Base-by-base conservation (phyloP, 352 stramenopile genomes). In the Globisporangium nodosum region DNA sequence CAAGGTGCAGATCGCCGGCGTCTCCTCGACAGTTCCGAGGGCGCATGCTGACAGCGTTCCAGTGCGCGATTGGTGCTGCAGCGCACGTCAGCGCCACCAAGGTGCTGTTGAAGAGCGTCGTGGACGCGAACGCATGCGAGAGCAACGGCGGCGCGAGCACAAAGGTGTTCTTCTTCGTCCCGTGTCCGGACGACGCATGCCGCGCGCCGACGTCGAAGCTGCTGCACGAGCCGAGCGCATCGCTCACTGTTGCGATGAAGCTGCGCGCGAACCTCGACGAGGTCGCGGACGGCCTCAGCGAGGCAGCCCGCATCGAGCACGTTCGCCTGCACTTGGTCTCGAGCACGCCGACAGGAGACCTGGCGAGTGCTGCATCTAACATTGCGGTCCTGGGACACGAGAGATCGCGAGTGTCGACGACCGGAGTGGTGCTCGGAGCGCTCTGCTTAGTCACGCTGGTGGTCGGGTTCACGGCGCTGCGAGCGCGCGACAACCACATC, bases 401-500 rank as follows among this genome's bases (percentile, higher is more conserved):
- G n/a, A 35, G 24, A 20, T 8, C 27, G 5, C 16, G 24, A 7
- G 30, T 30, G 24, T 52, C 50, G 35, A 16, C 30, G n/a, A 9
- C n/a, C 3, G 48, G 5, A 4, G 27, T 56, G 9, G 35, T 48
- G n/a, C 45, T 61, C 12, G 56, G 46, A 5, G 62, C 57, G 6
- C 47, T 53, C 21, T 57, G 49, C 54, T 11, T 66, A 52, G 3
- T 64, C 39, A 66, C 56, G 3, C 56, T 74, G 4, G 60, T 57
- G 3, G 56, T 58, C 1, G 63, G 48, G 0, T 40, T 71, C 21
- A 27, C 71, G 0, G 33, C 67, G 49, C 27, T 74, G 24, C 52
- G 61, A 30, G 56, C 66, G 4, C 56, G 64, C 13, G 67, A 71
- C 15, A 57, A 71, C 8, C 59, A 63, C 3, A 69, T 74, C n/a